Base-by-base conservation (phyloP, 129 eudicot genomes). In the Apium graveolens region DNA sequence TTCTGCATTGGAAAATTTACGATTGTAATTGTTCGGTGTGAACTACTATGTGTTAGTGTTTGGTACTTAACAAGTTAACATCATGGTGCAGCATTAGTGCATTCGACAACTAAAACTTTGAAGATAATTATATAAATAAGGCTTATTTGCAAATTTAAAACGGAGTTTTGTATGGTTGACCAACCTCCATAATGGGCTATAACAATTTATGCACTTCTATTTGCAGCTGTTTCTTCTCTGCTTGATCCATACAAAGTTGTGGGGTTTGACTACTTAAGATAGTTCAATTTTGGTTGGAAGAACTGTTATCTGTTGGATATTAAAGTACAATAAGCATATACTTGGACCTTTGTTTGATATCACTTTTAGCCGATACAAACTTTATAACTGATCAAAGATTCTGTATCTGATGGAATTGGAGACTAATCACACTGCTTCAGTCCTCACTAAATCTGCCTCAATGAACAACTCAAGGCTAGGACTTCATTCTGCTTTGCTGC, bases 391-490 rank as follows among this genome's bases (percentile, higher is more conserved):
- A 51, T 55, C 79, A 76, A 70, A 38, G 16, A 71, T 51, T 66
- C 68, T 73, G 74, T 79, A 83, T 72, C 79, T n/a, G 26, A 89
- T 93, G 98, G 96, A 93, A 81, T 83, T 88, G 74, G 88, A 94
- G 74, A 80, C 91, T 78, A 87, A 76, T 76, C 90, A 81, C 29
- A 86, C 78, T 60, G 84, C 97, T 73, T 89, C 97, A 62, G 88
- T 92, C 79, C 87, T 92, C 41, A 72, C 95, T 72, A 89, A 92
- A 76, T 86, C 93, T 53, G 83, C 91, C 49, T 92, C 93, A 3
- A 81, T 88, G 77, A 90, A 78, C 73, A 89, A 88, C 68, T 83
- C 92, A 69, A 77, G 91, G 81, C 86, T 91, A 83, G 92, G 95
- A 39, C 87, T 91, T 73, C 96, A 84, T 88, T 81, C 93, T 70